Percentiles rank a stretch among this genome's conserved stretches.
Conservation (phyloP, 495 filamentous ascomycete genomes). For the Daldinia vernicosa region DNA sequence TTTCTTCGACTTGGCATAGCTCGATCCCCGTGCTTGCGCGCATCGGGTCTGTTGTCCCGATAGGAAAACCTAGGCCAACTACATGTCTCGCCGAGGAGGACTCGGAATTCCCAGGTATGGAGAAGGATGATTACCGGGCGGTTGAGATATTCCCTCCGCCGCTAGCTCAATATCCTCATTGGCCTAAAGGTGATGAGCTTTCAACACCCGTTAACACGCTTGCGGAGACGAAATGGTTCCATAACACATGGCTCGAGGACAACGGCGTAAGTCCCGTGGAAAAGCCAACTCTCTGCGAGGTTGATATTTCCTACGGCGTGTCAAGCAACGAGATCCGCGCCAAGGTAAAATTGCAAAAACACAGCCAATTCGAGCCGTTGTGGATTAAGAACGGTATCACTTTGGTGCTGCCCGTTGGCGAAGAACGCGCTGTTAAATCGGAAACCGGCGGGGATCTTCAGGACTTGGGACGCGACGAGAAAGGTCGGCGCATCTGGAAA, state of each 20-base stretch:
- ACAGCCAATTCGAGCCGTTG: slow-evolving; percentile 56
- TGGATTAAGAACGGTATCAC: slow-evolving; percentile 61
- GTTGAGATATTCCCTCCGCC: slow-evolving; percentile 71
- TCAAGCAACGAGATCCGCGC: slow-evolving; percentile 51
- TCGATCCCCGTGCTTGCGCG: slow-evolving; percentile 71
- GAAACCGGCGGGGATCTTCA: slow-evolving; percentile 39
- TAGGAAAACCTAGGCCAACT: slow-evolving; percentile 66
- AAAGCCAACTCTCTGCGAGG: slow-evolving; percentile 51
- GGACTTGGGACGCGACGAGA: slow-evolving; percentile 41
- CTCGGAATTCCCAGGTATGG: slow-evolving; percentile 61
- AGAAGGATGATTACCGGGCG: slow-evolving; percentile 68
- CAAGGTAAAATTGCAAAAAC: slow-evolving; percentile 50
- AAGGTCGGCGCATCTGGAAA: slow-evolving; percentile 40
- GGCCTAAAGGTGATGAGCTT: slow-evolving; percentile 11
- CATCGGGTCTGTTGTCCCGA: slow-evolving; percentile 66
- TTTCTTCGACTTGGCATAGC: slow-evolving; percentile 64
- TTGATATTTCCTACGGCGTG: slow-evolving; percentile 57
- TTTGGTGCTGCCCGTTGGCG: slow-evolving; percentile 61
- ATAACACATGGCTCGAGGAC: slow-evolving; percentile 68
- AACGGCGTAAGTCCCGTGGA: slow-evolving; percentile 65
- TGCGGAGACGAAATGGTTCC: slow-evolving; percentile 51
- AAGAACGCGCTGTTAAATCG: slow-evolving; percentile 56
- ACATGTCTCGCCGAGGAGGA: slow-evolving; percentile 64
- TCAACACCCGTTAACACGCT: slow-evolving; percentile 7
- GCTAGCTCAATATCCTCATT: slow-evolving; percentile 37